phyloP scores from a whole-genome alignment of 306 rosid species.

The Dryas octopetala region DNA sequence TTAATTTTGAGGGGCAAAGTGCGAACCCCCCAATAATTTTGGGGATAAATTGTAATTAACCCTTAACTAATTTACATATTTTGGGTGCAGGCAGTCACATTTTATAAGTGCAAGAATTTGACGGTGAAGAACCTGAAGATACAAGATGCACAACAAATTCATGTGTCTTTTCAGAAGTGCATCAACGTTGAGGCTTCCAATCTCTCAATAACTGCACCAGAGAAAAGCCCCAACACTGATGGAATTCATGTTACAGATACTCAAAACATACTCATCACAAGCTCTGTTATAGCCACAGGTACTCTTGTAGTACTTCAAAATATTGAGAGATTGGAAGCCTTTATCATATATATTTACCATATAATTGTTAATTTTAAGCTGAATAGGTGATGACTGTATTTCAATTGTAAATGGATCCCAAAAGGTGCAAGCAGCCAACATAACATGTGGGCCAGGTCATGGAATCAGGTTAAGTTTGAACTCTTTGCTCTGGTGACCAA shows the following conservation, averaged over 20 bases:
- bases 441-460: constrained; percentile 74
- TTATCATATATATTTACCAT: neutral
- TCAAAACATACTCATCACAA: constrained; percentile 53
- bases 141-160: constrained; percentile 63
- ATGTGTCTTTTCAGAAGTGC: constrained; percentile 47
- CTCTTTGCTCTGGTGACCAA: neutral
- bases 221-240: constrained; percentile 73
- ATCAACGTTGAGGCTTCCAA: constrained; percentile 41
- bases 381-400: constrained; percentile 51
- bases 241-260: constrained; percentile 74
- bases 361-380: constrained; percentile 14
- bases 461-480: constrained; percentile 52
- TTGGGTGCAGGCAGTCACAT: constrained; percentile 58
- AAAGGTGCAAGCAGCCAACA: constrained; percentile 39
- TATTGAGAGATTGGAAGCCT: no score
- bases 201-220: constrained; percentile 52
- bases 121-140: constrained; percentile 42
- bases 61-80: neutral
- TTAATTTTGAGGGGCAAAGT: no score
- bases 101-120: constrained; percentile 42
- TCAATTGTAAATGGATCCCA: constrained; percentile 60
- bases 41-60: no score
- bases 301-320: neutral
- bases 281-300: constrained; percentile 67
- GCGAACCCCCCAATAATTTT: no score